A percentile compares a stretch with the other conserved stretches of the same genome.
Evolutionary conservation across 805 yeast species (phyloP).

Genomic region (Candida nanaspora): DNA sequence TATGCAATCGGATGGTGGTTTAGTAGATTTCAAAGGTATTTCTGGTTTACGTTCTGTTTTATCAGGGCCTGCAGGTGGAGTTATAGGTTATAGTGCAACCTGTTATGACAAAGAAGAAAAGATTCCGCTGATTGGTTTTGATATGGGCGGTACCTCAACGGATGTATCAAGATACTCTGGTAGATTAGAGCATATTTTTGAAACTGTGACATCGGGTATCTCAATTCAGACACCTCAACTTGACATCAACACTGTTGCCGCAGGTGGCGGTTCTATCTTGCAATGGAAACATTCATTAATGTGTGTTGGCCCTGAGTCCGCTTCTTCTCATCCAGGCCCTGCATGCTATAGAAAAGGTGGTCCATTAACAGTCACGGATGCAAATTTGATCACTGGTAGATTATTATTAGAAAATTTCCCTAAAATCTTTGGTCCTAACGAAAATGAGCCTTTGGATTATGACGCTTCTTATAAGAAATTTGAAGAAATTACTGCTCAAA

Average conservation of each 20-base stretch:
- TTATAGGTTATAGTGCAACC: conserved; percentile 76
- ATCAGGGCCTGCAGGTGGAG: conserved; percentile 94
- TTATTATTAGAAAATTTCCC: conserved; percentile 32
- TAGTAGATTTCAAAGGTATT: conserved; percentile 66
- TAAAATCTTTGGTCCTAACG: conserved; percentile 11
- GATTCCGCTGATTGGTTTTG: conserved; percentile 61
- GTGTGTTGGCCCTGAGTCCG: conserved; percentile 37
- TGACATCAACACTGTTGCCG: conserved; percentile 14
- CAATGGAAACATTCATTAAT: conserved; percentile 23
- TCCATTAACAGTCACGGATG: conserved; percentile 37
- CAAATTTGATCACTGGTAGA: conserved; percentile 32
- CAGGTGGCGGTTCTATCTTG: conserved; percentile 8
- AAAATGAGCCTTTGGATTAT: conserved; percentile 16
- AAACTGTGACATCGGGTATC: conserved; percentile 20
- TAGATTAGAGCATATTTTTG: conserved; percentile 16
- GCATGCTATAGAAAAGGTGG: conserved; percentile 38
- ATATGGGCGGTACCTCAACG: conserved; percentile 49
- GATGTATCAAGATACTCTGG: conserved; percentile 59
- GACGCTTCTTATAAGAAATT: conserved; percentile 26
- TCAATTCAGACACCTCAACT: conserved; percentile 23
- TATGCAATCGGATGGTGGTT: conserved; percentile 90
- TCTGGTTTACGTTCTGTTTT: conserved; percentile 75
- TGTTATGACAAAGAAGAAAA: conserved; percentile 42
- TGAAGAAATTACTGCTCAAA: conserved; percentile 22
- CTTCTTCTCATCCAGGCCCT: conserved; percentile 38